Evolutionary conservation across 2,329 filamentous ascomycete genomes (phyloP), one percentile per base, ranked within the genome.

Genomic region (Monascus ruber): DNA sequence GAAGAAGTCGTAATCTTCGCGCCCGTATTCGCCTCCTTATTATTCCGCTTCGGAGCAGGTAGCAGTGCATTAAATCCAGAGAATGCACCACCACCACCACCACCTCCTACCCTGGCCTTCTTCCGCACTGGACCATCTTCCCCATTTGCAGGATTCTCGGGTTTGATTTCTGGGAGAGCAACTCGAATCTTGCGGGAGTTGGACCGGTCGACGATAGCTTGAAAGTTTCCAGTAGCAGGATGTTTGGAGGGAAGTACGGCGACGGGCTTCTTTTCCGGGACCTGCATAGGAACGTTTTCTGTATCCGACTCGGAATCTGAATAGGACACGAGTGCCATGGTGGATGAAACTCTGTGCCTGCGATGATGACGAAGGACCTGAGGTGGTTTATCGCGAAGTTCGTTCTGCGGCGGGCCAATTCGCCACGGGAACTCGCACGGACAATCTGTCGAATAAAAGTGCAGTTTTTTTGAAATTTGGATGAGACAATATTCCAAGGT

Each of bases 171-270:
- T 3, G 85, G 79, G 9, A 95, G 74, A 49, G 74, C 85, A 60
- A 95, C 78, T 56, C 81, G 73, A 62, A 95, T 93, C 64, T 88
- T 93, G 62, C 82, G 79, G 5, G 84, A 78, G 56, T 87, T 86
- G 40, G 80, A 75, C 57, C 82, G 77, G 64, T 91, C 83, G 62
- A 94, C 77, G 40, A 91, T 77, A 61, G 87, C 88, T 54, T 83
- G 81, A 56, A 87, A 83, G 11, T 76, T 47, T 42, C 60, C 40
- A 48, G 56, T 46, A 31, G 55, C 39, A 37, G 55, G 46, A 51
- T 64, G 47, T 27, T 28, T 37, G 17, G 31, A 7, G 10, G 48
- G 32, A 42, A 51, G 39, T 47, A 44, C 35, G 36, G 52, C 28
- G 33, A 38, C 42, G 36, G 59, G 47, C 51, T 68, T 59, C 24